Conservation (phyloP, 306 rosid genomes). For the Cucumis hystrix region DNA sequence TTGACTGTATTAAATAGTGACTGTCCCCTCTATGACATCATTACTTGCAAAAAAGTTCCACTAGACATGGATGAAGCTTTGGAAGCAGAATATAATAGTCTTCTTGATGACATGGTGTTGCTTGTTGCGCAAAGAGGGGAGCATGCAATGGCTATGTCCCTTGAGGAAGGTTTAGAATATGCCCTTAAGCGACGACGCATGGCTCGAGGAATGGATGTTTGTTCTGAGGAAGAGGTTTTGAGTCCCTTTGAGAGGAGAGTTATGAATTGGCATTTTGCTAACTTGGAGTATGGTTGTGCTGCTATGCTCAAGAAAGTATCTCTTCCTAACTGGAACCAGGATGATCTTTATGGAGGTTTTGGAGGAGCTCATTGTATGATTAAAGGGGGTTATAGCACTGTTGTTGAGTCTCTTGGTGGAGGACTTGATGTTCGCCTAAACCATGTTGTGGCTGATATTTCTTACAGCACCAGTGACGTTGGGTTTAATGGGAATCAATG, state of each 20-base stretch:
- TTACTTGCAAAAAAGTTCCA: constrained; percentile 76
- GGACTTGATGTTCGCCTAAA: constrained; percentile 61
- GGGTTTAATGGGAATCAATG: constrained; percentile 15
- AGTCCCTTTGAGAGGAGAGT: constrained; percentile 93
- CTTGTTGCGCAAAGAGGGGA: constrained; percentile 82
- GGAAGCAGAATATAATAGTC: constrained; percentile 94
- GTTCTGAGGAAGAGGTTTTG: constrained; percentile 38
- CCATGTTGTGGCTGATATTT: constrained; percentile 70
- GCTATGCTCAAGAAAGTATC: constrained; percentile 83
- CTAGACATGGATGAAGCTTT: constrained; percentile 81
- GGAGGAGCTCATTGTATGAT: constrained; percentile 99
- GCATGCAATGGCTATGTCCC: constrained; percentile 77
- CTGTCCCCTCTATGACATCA: constrained; percentile 88
- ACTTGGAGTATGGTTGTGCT: constrained; percentile 99
- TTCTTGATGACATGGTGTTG: constrained; percentile 87
- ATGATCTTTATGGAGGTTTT: constrained; percentile 97
- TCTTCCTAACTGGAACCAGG: constrained; percentile 98
- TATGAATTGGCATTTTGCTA: constrained; percentile 99
- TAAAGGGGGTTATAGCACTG: constrained; percentile 89
- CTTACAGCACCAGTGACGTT: constrained; percentile 39
- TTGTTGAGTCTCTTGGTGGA: constrained; percentile 85
- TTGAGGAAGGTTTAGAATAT: constrained; percentile 94
- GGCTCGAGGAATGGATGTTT: constrained; percentile 26
- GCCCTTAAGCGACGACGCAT: constrained; percentile 67
- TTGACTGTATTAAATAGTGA: constrained; percentile 86